A percentile compares a stretch with the other conserved stretches of the same genome.
Conservation (phyloP, 176 grass and related monocot genomes). For the Hyparrhenia diplandra region DNA sequence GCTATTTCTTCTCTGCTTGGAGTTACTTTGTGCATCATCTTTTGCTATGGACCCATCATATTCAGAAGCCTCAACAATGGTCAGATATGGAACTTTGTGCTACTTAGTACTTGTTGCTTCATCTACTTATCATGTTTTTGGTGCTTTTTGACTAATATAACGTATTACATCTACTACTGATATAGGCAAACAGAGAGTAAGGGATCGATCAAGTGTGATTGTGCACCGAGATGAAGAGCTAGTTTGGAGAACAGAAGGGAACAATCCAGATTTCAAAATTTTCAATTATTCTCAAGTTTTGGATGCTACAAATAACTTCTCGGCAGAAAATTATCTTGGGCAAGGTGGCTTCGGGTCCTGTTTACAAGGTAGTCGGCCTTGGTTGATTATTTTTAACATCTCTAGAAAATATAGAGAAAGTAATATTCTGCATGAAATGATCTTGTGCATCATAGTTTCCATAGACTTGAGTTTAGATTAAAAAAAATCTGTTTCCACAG, state of each 20-base stretch:
- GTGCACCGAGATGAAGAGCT: not conserved
- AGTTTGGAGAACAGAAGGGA: not conserved
- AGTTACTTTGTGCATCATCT: not conserved
- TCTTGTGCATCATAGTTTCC: not conserved
- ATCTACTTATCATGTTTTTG: not conserved
- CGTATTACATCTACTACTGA: not conserved
- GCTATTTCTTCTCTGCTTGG: not conserved
- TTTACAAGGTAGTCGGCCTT: not conserved
- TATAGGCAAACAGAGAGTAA: not conserved
- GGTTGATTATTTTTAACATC: not conserved
- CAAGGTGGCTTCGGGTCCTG: not conserved
- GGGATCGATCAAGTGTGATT: not conserved
- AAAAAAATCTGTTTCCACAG: not conserved
- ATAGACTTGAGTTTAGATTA: not conserved
- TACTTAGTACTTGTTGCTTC: not conserved
- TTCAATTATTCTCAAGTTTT: not conserved
- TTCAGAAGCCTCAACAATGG: constrained; percentile 3
- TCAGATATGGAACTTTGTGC: not conserved
- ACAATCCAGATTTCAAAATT: not conserved
- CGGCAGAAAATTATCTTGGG: not conserved
- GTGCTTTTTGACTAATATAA: not conserved
- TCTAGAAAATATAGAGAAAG: not conserved
- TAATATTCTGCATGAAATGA: not conserved
- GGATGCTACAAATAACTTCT: not conserved
- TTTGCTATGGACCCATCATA: constrained; percentile 1